These are phyloP conservation scores for Yamadazyma triangularis DNA, from an alignment of 1,139 yeast species.

Conservation along the genomic window DNA sequence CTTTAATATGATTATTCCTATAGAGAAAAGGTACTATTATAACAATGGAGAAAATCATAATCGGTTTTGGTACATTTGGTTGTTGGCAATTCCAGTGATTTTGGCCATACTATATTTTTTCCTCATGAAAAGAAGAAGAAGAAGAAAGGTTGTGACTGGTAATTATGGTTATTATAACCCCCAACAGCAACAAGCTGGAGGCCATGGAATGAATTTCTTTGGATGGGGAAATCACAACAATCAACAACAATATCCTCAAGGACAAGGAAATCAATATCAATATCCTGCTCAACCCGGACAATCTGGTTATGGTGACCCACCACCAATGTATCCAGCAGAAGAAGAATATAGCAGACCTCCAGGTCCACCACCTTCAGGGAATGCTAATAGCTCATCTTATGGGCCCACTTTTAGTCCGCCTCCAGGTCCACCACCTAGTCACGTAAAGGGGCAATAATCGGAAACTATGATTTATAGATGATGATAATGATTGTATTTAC, in stretches of 20 bases:
- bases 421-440: conserved; percentile 14
- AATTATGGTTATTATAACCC: conserved; percentile 3
- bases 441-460: conserved; percentile 10
- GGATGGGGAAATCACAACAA: conserved; percentile 1
- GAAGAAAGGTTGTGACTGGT: background rate
- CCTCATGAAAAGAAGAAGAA: conserved; percentile 3
- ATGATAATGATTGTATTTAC: background rate
- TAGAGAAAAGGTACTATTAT: conserved; percentile 6
- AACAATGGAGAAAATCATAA: background rate
- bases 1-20: conserved; percentile 1
- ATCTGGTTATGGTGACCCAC: conserved; percentile 11
- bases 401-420: conserved; percentile 6
- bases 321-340: conserved; percentile 12
- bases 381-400: conserved; percentile 2
- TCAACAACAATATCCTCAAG: conserved; percentile 6
- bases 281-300: background rate
- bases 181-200: conserved; percentile 1
- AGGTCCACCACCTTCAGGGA: conserved; percentile 2
- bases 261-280: conserved; percentile 3
- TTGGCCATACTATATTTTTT: conserved; percentile 1
- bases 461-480: too few relatives aligned
- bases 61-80: conserved; percentile 4
- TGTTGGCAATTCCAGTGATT: conserved; percentile 3
- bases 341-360: conserved; percentile 1
- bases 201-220: background rate